Base-by-base conservation (phyloP, 2,329 filamentous ascomycete species). In the Microcyclosporella mali region DNA sequence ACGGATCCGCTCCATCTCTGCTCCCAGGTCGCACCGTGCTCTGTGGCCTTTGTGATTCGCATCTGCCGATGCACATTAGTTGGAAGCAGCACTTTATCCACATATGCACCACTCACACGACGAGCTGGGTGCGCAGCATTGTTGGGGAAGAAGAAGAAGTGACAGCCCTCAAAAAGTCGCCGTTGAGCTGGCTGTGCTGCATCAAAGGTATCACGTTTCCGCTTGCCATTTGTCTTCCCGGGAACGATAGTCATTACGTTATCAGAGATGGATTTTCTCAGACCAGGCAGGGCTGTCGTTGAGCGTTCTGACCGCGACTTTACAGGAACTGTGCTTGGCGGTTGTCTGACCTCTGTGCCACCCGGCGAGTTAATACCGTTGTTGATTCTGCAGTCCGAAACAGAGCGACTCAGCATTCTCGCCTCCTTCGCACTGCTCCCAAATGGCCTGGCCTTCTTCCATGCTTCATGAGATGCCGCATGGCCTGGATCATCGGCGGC, bases 1-100 rank as follows among this genome's bases (percentile, higher is more conserved):
- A 92, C 77, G 16, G 59, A 31, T 6, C 65, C 65, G 21, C 64
- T 63, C 58, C 82, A 77, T 1, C 71, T 66, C 38, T 73, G 74
- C 19, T 79, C 75, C 81, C 88, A 92, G 1, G 62, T 67, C 1
- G 84, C 90, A 33, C 90, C 90, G 60, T 81, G 81, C 56, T 88
- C 81, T 39, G 79, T 74, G 0, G 85, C 82, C 61, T 83, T 88
- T 21, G 75, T 75, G 40, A 95, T 94, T 3, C 85, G 81, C 45
- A 81, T 65, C n/a, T n/a, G n/a, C 9, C 21, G 21, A 25, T 25
- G 21, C 21, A 9, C 21, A 25, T 25, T 9, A 6, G 9, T 25
- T n/a, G n/a, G n/a, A n/a, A n/a, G n/a, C n/a, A n/a, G n/a, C n/a
- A n/a, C n/a, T n/a, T n/a, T n/a, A n/a, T n/a, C n/a, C n/a, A n/a